Conservation (phyloP, 2,329 filamentous ascomycete species). For the Cladophialophora exuberans region DNA sequence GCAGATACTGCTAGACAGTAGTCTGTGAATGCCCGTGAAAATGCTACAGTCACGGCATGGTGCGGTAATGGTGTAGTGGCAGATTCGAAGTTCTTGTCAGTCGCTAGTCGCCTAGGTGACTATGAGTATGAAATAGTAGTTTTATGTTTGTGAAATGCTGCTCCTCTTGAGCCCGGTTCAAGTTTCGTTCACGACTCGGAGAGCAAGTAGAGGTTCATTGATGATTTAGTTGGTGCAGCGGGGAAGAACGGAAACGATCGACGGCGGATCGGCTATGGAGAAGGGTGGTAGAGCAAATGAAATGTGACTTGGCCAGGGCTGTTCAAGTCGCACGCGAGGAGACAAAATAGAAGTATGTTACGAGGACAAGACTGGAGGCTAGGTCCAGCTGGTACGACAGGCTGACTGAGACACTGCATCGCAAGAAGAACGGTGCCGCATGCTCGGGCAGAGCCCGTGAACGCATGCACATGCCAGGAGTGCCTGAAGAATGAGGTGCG, state of each 20-base stretch:
- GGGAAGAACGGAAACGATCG: constrained; percentile 12
- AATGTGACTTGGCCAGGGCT: background rate
- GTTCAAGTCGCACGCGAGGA: background rate
- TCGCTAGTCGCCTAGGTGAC: too few relatives aligned
- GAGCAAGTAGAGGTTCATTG: constrained; percentile 5
- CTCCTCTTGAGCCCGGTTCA: background rate
- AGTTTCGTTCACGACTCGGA: too few relatives aligned
- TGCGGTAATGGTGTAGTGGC: too few relatives aligned
- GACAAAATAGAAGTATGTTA: background rate
- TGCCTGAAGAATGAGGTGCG: too few relatives aligned
- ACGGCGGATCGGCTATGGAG: background rate
- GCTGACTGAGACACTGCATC: background rate
- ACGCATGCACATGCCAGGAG: too few relatives aligned
- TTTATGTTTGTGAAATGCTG: background rate
- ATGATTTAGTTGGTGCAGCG: constrained; percentile 12
- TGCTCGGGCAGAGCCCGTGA: too few relatives aligned
- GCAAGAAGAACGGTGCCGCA: too few relatives aligned
- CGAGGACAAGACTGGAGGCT: too few relatives aligned
- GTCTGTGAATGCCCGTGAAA: background rate
- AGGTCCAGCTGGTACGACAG: too few relatives aligned
- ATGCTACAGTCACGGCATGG: background rate
- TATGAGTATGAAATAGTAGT: background rate
- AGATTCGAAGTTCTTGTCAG: too few relatives aligned
- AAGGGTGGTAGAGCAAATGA: background rate
- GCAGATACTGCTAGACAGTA: constrained; percentile 9